A percentile compares a stretch with the other conserved stretches of the same genome.
These are phyloP conservation scores for Spongiforma sp. DNA, from an alignment of 1,284 basidiomycete genomes.

Conservation along the genomic window DNA sequence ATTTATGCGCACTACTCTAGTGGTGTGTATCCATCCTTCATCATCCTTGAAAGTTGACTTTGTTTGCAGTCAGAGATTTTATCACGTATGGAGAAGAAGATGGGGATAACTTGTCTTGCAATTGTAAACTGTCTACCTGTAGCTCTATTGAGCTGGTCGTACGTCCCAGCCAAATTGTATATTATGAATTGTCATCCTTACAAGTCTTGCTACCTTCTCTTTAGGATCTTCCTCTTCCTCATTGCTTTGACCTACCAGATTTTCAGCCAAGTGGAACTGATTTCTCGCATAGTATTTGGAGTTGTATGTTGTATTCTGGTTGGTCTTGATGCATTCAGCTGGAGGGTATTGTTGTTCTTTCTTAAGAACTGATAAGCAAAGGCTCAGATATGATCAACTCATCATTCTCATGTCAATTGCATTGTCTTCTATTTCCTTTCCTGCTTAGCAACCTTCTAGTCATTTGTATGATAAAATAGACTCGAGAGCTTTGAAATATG, in stretches of 20 bases:
- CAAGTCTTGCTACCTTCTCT: not conserved
- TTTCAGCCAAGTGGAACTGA: not conserved
- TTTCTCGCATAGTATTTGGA: slow-evolving; percentile 5
- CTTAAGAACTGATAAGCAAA: too few relatives aligned
- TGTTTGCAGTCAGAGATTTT: slow-evolving; percentile 7
- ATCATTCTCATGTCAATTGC: too few relatives aligned
- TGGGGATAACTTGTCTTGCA: slow-evolving; percentile 16
- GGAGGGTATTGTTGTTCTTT: slow-evolving; percentile 10
- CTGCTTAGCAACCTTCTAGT: too few relatives aligned
- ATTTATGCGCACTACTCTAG: not conserved
- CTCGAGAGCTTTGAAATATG: too few relatives aligned
- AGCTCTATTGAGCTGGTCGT: slow-evolving; percentile 26
- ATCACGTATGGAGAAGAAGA: slow-evolving; percentile 4
- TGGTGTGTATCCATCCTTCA: slow-evolving; percentile 10
- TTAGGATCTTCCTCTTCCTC: slow-evolving; percentile 18
- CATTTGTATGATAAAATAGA: too few relatives aligned
- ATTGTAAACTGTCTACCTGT: slow-evolving; percentile 23
- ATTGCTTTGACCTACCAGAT: slow-evolving; percentile 10
- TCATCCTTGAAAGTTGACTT: not conserved
- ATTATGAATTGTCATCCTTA: not conserved
- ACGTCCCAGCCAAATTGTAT: not conserved
- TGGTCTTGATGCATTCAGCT: slow-evolving; percentile 1
- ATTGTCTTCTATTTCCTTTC: too few relatives aligned
- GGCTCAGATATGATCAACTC: too few relatives aligned
- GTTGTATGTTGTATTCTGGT: slow-evolving; percentile 15